These are phyloP conservation scores for Arthrobotrys sinensis DNA, from an alignment of 2,329 filamentous ascomycete genomes.

Conservation along the genomic window DNA sequence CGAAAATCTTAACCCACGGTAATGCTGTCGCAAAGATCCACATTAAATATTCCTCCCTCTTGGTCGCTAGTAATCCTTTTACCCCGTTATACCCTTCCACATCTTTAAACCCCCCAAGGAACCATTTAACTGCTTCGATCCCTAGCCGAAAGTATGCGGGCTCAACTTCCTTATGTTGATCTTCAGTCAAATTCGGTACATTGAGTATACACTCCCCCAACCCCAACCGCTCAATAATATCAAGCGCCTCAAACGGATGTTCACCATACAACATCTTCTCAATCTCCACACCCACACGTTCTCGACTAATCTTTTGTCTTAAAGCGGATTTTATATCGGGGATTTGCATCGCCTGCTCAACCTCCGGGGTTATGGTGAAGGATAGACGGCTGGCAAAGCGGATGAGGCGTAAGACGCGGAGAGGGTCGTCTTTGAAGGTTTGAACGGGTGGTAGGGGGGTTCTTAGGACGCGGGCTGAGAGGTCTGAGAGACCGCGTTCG, in stretches of 20 bases:
- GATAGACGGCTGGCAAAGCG: slow-evolving; percentile 88
- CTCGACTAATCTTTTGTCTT: slow-evolving; percentile 90
- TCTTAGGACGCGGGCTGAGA: slow-evolving; percentile 80
- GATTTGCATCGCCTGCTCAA: slow-evolving; percentile 82
- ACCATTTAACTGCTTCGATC: slow-evolving; percentile 76
- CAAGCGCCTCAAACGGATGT: slow-evolving; percentile 59
- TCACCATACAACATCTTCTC: slow-evolving; percentile 89
- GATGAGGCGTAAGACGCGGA: slow-evolving; percentile 87
- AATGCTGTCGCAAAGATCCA: slow-evolving; percentile 83
- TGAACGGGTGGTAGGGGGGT: slow-evolving; percentile 90
- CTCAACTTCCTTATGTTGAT: slow-evolving; percentile 36
- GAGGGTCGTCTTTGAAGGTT: slow-evolving; percentile 93
- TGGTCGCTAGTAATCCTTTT: slow-evolving; percentile 74
- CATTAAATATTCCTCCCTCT: slow-evolving; percentile 78
- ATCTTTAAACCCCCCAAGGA: slow-evolving; percentile 70
- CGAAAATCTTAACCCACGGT: slow-evolving; percentile 76
- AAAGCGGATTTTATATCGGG: slow-evolving; percentile 80
- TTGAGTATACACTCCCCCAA: slow-evolving; percentile 60
- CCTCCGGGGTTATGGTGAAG: slow-evolving; percentile 81
- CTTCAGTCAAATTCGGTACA: slow-evolving; percentile 10
- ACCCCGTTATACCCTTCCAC: slow-evolving; percentile 65
- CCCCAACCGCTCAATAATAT: slow-evolving; percentile 48
- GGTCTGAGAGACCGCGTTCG: slow-evolving; percentile 79
- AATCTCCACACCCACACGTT: slow-evolving; percentile 87
- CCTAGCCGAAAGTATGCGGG: slow-evolving; percentile 74